Base-by-base conservation (phyloP, 129 eudicot genomes). In the Helichrysum umbraculigerum region DNA sequence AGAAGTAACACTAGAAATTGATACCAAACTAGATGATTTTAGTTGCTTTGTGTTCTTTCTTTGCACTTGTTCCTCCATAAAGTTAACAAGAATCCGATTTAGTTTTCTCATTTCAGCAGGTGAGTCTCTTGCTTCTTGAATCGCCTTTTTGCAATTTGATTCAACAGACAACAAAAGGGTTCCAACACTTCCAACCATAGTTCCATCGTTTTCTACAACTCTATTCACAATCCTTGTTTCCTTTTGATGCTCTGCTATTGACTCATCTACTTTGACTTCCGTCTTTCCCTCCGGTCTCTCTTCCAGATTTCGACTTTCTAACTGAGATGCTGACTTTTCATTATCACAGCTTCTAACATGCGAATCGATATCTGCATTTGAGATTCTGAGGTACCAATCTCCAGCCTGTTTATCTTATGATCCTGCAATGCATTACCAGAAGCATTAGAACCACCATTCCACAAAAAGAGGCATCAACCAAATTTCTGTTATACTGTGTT, bases 51-150 rank as follows among this genome's bases (percentile, higher is more conserved):
- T 15, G 10, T 57, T 29, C 67, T 75, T 75, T 75, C 62, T 63
- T 62, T 62, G 32, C 20, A 44, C 47, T 63, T 63, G 78, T 63
- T 75, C 28, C 28, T 25, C 28, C 28, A 25, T 25, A 25, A 76
- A 76, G 52, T n/a, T 56, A 54, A 52, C 58, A 76, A 76, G 68
- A 35, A 76, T 6, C 74, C 2, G 7, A 66, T 54, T 66, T 33
- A 76, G 44, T 76, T 67, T 76, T 22, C 80, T 76, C 56, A 67
- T 52, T 35, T 76, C 80, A 17, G 39, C 57, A 35, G 10, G 35
- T 35, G 80, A 76, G 54, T 54, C 80, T 76, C 42, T 54, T 9
- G 74, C 66, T 76, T 76, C 80, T 76, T 76, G 57, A 35, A 76
- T 57, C 67, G 80, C 74, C 67, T 16, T 25, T 61, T 54, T 76